Evolutionary conservation across 371 early-diverging fungal species (phyloP), one percentile per base, ranked within the genome.

Genomic region (Rhizopus sp.): DNA sequence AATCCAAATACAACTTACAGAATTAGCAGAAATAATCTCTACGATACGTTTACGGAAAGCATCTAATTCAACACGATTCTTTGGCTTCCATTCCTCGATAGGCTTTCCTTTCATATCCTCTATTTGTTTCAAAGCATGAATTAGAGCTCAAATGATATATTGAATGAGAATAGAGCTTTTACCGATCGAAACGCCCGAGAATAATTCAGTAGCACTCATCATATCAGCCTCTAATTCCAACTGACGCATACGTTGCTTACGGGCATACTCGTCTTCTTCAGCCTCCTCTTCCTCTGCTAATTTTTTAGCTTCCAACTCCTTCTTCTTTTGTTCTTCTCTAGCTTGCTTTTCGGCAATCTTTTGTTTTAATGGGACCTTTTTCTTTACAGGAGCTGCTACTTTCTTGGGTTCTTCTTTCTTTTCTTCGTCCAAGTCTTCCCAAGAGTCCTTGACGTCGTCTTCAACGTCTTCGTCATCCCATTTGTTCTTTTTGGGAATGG

Each of bases 381-480:
- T 90, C 42, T 79, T 69, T 53, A 80, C 73, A 32, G 61, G 46
- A 5, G 82, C 74, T 16, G 72, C 50, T 29, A 66, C 51, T 40
- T 70, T 60, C 29, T 64, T 56, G n/a, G 52, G 50, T 46, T 77
- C 64, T 23, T 53, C 48, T 63, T 87, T 70, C 16, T 84, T 81
- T 53, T 90, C 87, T 29, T 86, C 88, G 35, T 86, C 86, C n/a
- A 82, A 78, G 34, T 84, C 82, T 50, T 93, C 92, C 90, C 90
- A 93, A 34, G 82, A 75, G 46, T 87, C 91, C 75, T 88, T 76
- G 34, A 80, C 83, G 53, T 86, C 84, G 13, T 91, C 92, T 30
- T 88, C 88, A 5, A 70, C 88, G 62, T 93, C 93, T 58, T 94
- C 95, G 64, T 92, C 93, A 46, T 88, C 91, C 93, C 93, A 93